Base-by-base conservation (phyloP, 495 filamentous ascomycete species). In the Penicillium odoratum region DNA sequence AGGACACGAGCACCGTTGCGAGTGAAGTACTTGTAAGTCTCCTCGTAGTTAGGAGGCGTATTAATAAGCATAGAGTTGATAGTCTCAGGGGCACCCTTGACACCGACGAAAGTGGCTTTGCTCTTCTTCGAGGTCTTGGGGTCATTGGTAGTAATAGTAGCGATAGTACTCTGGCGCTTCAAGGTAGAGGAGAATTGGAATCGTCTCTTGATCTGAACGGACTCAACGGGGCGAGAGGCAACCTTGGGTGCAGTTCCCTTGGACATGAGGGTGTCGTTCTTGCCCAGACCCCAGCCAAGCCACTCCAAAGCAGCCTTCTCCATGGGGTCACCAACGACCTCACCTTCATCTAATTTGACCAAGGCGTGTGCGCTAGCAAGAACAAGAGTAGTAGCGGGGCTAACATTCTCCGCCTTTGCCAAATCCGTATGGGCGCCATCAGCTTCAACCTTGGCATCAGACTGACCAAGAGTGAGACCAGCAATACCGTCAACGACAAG, bases 161-260 rank as follows among this genome's bases (percentile, higher is more conserved):
- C 92, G 54, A 99, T 86, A 38, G 94, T 95, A 69, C 92, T 97
- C 70, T 97, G 93, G 53, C 94, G 86, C 72, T 99, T 99, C 56
- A 99, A 74, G 8, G 93, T 87, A 25, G 95, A 98, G 10, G 94
- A 99, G 72, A 99, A 99, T 69, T 98, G 94, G 81, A 99, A 99
- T 56, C 95, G 85, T 61, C 94, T 86, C 77, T 93, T 95, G 70
- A 98, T 87, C 64, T 98, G 93, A 48, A 98, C 95, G 47, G 82
- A 76, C 25, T 88, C 83, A 16, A 71, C 59, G n/a, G 66, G 68
- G 58, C 76, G 72, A 29, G 75, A 68, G 18, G 76, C 67, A 36
- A 78, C 74, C 10, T 81, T 81, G 11, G 76, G 70, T 5, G 76
- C 70, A 8, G 73, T 70, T 5, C 74, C 75, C 55, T 80, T 80